Base-by-base conservation (phyloP, 202 grass and related monocot species). In the Setaria italica region DNA sequence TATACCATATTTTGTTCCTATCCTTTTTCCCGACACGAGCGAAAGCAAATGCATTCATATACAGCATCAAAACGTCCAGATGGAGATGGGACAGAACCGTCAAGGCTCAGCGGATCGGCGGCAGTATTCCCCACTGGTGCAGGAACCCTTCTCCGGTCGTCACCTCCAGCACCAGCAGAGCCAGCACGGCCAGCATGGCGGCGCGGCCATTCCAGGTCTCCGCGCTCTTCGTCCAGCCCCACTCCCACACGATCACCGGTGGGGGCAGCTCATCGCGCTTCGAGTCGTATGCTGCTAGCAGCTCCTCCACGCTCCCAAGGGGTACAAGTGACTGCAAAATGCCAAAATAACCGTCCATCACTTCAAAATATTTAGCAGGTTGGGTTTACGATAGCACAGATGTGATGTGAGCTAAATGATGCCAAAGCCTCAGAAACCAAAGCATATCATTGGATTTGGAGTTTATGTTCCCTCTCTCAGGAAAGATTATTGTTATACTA, bases 141-240 rank as follows among this genome's bases (percentile, higher is more conserved):
- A 99, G 79, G 76, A 99, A 95, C 29, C 96, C 96, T 89, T 99
- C 19, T 3, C 96, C 96, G 3, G 96, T 96, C n/a, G 93, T 99
- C 65, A 96, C 91, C 91, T 99, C 96, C 76, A 99, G 35, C 39
- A 99, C 82, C 25, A 96, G 82, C 12, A 99, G 80, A 30, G 85
- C 90, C 20, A 99, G 85, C 51, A 99, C 96, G 1, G 96, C 96
- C 68, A 99, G 63, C 96, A 99, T 99, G 20, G 96, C 96, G 73
- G 93, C 96, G 1, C 96, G 85, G 14, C 96, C 96, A 20, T 99
- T 99, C 96, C 96, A 99, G 53, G 93, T 99, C 87, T 99, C 96
- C 0, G 96, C 96, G 5, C 93, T 99, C 86, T 92, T 95, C 4
- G 96, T 99, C 96, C 96, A 99, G 64, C 96, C 96, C 96, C 96